Evolutionary conservation across 2,329 filamentous ascomycete genomes (phyloP).

Genomic region (Acrocalymma vagum): DNA sequence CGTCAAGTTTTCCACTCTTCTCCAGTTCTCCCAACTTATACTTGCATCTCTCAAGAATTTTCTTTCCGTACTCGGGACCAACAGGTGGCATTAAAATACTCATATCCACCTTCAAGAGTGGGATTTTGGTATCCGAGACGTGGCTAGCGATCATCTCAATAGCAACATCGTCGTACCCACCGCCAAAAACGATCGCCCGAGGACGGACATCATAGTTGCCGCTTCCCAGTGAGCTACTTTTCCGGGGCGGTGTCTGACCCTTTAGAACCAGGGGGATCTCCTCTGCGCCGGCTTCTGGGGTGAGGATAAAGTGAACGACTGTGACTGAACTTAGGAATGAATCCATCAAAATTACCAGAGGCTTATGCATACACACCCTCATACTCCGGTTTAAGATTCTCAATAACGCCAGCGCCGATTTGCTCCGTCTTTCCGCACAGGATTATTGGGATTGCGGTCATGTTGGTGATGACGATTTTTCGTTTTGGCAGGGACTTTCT

Average conservation of each 20-base stretch:
- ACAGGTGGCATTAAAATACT: constrained; percentile 9
- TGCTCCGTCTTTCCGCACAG: constrained; percentile 16
- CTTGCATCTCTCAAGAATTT: constrained; percentile 12
- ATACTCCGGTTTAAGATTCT: constrained; percentile 18
- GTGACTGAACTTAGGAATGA: neutral
- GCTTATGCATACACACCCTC: constrained; percentile 11
- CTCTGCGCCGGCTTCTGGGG: constrained; percentile 9
- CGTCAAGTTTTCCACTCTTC: constrained; percentile 2
- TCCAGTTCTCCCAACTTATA: constrained; percentile 4
- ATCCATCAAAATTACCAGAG: neutral
- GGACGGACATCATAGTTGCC: constrained; percentile 13
- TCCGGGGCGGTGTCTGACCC: constrained; percentile 2
- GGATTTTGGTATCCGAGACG: constrained; percentile 4
- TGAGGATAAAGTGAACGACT: constrained; percentile 22
- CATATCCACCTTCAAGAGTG: constrained; percentile 12
- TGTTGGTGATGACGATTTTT: too few relatives aligned
- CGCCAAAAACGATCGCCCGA: constrained; percentile 13
- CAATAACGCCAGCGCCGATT: constrained; percentile 13
- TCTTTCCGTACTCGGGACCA: constrained; percentile 17
- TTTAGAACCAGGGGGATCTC: constrained; percentile 18
- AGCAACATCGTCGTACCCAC: constrained; percentile 11
- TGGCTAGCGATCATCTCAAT: constrained; percentile 3
- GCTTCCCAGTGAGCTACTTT: constrained; percentile 7
- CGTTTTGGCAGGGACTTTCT: too few relatives aligned
- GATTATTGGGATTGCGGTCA: constrained; percentile 20